Base-by-base conservation (phyloP, 306 rosid species). In the Rubus parviflorus region DNA sequence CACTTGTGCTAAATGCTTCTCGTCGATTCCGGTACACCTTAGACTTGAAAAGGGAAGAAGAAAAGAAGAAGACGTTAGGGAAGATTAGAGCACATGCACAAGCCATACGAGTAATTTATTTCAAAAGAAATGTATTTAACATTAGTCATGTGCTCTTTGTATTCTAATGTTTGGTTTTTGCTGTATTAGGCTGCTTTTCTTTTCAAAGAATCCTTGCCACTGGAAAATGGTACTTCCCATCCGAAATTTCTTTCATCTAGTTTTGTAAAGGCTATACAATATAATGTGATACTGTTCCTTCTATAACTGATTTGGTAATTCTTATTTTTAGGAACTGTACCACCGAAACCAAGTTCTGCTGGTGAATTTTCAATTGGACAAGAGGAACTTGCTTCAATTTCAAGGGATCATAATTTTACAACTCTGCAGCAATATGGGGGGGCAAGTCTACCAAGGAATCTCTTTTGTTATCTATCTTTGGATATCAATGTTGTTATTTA, bases 11-110 rank as follows among this genome's bases (percentile, higher is more conserved):
- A 56, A 96, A 96, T 83, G 99, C 99, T 84, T 96, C 98, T 79
- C 99, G 99, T 71, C 94, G 99, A 82, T 96, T 96, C 83, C 99
- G 98, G 23, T 96, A 96, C 87, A 96, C 99, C 38, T 81, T 96
- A 87, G 99, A 93, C 90, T 83, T 96, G 94, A 93, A 91, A 76
- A 96, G 83, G 88, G 96, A 96, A 75, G 98, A 87, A 74, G 99
- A 96, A 77, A 93, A 81, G 81, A 86, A 60, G 80, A 85, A 87
- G 77, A 84, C 75, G 53, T 64, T 93, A 53, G 82, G 90, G 83
- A 93, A 91, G 89, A 83, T 93, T 57, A 88, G 96, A 85, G 96
- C 88, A 4, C 96, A 96, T 86, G 94, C 88, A 12, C 94, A 96
- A 77, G 97, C 90, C 71, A 87, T 96, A 79, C 85, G 97, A 73